Percentiles rank a stretch among this genome's conserved stretches.
Evolutionary conservation across 2,329 filamentous ascomycete genomes (phyloP).

Genomic region (Penicillium capsulatum): DNA sequence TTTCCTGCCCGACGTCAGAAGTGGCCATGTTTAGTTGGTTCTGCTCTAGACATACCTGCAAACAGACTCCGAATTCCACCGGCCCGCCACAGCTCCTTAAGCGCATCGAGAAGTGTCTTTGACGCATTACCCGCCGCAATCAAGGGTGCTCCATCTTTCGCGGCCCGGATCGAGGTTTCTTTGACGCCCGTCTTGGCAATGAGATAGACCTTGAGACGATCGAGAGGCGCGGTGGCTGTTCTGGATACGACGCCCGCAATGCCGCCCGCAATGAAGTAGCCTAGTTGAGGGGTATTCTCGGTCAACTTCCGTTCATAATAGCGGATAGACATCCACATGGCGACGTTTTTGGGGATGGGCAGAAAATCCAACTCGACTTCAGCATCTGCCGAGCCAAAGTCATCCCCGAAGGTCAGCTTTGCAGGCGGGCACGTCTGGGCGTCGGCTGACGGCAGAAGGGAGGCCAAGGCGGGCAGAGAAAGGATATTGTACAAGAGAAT

Average conservation of each 20-base stretch:
- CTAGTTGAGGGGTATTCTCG: constrained; percentile 54
- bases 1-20: constrained; percentile 61
- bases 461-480: constrained; percentile 32
- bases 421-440: constrained; percentile 29
- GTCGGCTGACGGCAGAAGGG: constrained; percentile 31
- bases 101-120: constrained; percentile 66
- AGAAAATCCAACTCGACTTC: constrained; percentile 42
- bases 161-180: constrained; percentile 58
- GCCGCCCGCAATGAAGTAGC: constrained; percentile 96
- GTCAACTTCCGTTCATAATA: constrained; percentile 46
- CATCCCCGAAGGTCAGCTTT: constrained; percentile 28
- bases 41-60: constrained; percentile 62
- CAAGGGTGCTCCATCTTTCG: constrained; percentile 65
- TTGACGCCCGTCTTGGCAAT: constrained; percentile 77
- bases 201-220: constrained; percentile 94
- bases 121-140: constrained; percentile 62
- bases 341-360: constrained; percentile 39
- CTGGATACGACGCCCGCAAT: constrained; percentile 90
- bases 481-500: constrained; percentile 36
- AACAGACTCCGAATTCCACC: constrained; percentile 88
- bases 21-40: not conserved
- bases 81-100: constrained; percentile 74
- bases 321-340: constrained; percentile 43
- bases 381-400: constrained; percentile 29
- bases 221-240: constrained; percentile 90